Evolutionary conservation across 306 rosid genomes (phyloP), one percentile per base, ranked within the genome.

Genomic region (Dalbergia cultrata): DNA sequence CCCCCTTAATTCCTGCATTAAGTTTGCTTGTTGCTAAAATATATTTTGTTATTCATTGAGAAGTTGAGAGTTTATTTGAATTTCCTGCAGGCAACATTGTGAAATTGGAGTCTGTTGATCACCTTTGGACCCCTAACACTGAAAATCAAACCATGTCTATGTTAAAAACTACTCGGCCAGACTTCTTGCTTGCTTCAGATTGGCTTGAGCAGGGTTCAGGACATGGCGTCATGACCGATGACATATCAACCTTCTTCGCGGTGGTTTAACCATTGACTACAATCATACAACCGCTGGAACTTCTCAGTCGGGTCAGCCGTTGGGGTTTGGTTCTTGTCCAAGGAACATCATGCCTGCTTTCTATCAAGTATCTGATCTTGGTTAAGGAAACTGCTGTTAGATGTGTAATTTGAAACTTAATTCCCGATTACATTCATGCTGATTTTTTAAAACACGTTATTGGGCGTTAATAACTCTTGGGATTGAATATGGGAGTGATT

Each of bases 301-400:
- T 80, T 81, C 92, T 19, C 62, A 84, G 21, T 68, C 85, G 22
- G 81, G 80, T 85, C 87, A 83, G 58, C 90, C 74, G 26, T 85
- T 88, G 87, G 92, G 88, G 16, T 59, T 88, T 57, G 85, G 82
- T 84, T 85, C 88, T 33, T 88, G 88, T 71, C 57, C 78, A n/a
- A 81, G 95, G 93, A 84, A 89, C 81, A 86, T 83, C 86, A 84
- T 87, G 91, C 95, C 90, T 53, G 84, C 88, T 21, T 86, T 89
- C 65, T 87, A 82, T 85, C 89, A 87, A 50, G 84, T 87, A 87
- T 83, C 87, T 13, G 88, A 92, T 71, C 84, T 65, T 83, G 88
- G 84, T 82, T 89, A 80, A 88, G 77, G 50, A 76, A 77, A 80
- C 75, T 13, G 12, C 77, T 34, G 22, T 85, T 47, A 64, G 81